Base-by-base conservation (phyloP, 2,329 filamentous ascomycete species). In the Cladorrhinum sp. region DNA sequence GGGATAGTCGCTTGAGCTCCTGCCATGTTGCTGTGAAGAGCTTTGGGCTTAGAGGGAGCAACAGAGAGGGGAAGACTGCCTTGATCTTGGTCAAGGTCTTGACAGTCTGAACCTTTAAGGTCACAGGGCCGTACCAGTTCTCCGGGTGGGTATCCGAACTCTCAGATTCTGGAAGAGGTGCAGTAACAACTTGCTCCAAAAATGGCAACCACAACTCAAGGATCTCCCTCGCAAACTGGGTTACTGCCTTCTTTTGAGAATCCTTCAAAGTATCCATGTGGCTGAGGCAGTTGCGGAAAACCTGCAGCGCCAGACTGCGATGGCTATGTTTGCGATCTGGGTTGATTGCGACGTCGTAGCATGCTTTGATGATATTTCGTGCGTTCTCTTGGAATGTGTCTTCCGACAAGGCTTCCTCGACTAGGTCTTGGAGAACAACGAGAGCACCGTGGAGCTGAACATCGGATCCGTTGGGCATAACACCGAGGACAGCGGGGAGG, bases 251-350 rank as follows among this genome's bases (percentile, higher is more conserved):
- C 70, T 91, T 90, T 76, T 98, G 91, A 67, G 96, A 91, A 67
- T 96, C 93, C 80, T 96, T 90, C 66, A 98, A 90, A 85, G 97
- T 96, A 76, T 98, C 92, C 78, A 99, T 85, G 59, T 95, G 91
- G 72, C 98, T 92, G 73, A 99, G 96, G 76, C 92, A 96, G 53
- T 87, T 87, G 60, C 92, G 85, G 80, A 98, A 96, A 60, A 97
- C 91, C 45, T 90, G 91, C 48, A 98, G 89, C 41, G 95, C 91
- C 67, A 98, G 80, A 27, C 92, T 92, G 63, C 95, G 85, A 61
- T 96, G 80, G 62, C 86, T 85, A 9, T 89, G 82, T 71, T 91
- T 92, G 68, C 91, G 86, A 63, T 81, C 82, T 61, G 89, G 85
- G 72, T 90, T 90, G 59, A 90, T 81, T 13, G 93, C 92, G 38